Evolutionary conservation across 306 rosid species (phyloP), one percentile per base, ranked within the genome.

Genomic region (Echinosophora koreensis): DNA sequence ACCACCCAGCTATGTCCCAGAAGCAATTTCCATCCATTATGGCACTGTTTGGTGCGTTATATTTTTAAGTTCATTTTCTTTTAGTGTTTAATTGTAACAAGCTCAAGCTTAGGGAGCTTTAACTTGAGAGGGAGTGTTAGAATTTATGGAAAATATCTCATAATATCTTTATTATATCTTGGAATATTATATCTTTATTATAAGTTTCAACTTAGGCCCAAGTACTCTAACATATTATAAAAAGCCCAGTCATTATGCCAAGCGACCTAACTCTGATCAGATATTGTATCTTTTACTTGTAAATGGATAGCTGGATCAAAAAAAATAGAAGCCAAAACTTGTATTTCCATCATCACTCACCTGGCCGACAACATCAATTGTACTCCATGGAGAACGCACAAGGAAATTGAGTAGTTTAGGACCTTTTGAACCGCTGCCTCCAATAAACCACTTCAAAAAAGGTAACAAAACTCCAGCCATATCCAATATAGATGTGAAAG

Each of bases 391-490:
- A 77, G 98, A 93, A 54, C 96, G 96, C 17, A 96, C 98, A 30
- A 96, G 84, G 85, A 87, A 93, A 87, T 96, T 96, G 76, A 96
- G 98, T 67, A 85, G 34, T 85, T 63, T 96, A 51, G 87, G 96
- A 75, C 98, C 94, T 63, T 87, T 88, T 57, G 96, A 77, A 76
- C 87, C 60, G 80, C 88, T 91, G 64, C 98, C 92, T 77, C 99
- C 99, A 58, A 96, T 96, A 82, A 96, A 87, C 92, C 92, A 96
- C 90, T 93, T 96, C 84, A 92, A 81, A 86, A 96, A 87, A 10
- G 99, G 99, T 81, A 96, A 76, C 72, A 96, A 27, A 86, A 96
- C 93, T 86, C 98, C 99, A 84, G 98, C 97, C 99, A 96, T 89
- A 86, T 96, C 99, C 90, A 96, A 82, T 83, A 96, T 93, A 80